Base-by-base conservation (phyloP, 108 stramenopile genomes). In the Cyclotella sp. region DNA sequence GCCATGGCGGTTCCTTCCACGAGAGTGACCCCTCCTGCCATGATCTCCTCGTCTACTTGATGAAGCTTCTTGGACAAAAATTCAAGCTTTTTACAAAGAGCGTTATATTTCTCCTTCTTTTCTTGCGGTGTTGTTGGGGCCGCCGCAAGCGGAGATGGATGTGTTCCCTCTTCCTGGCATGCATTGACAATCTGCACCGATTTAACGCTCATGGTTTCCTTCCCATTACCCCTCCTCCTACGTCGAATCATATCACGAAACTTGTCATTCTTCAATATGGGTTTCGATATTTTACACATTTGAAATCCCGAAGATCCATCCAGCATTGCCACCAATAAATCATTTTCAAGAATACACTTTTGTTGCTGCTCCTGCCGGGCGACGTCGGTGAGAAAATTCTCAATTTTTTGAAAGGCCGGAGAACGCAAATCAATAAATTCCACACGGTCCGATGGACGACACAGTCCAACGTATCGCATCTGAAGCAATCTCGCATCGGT, bases 281-380 rank as follows among this genome's bases (percentile, higher is more conserved):
- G 81, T 54, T 82, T 76, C 58, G 75, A 72, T 8, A 82, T 82
- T 55, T 76, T 72, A 24, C 70, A 64, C 81, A 76, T 82, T 63
- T 82, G 70, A 26, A 68, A 68, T 15, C 81, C 75, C 5, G 70
- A 55, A 24, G 44, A 62, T 24, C 74, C 81, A 21, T 67, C 47
- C 70, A 82, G 21, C 64, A 82, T 82, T 3, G 75, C 81, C 47
- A 82, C 81, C 51, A 82, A 55, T 9, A 82, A 46, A 51, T 82
- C 81, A 67, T 69, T 40, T 69, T 71, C 75, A 12, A 57, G 69
- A 19, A 82, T 82, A 45, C 19, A 72, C 16, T 76, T 39, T 12
- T 49, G 34, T 34, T 34, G 6, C 47, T 49, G n/a, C 47, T n/a
- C 47, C 9, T 49, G 47, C 47, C 9, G 47, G 15, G 47, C 9